Evolutionary conservation across 2,329 filamentous ascomycete genomes (phyloP), one percentile per base, ranked within the genome.

Genomic region (Pezicula neosporulosa): DNA sequence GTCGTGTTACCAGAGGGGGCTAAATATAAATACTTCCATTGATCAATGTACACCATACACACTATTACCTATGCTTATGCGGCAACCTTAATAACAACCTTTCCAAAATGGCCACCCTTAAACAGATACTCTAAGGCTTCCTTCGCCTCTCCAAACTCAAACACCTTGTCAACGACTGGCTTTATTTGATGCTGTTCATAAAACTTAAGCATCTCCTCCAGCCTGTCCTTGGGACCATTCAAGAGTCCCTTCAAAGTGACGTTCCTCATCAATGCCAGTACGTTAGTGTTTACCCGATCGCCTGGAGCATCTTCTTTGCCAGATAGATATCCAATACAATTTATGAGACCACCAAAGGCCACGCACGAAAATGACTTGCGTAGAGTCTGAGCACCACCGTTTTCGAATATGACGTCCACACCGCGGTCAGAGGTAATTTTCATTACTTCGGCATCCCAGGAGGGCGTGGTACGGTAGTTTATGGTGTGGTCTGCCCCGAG

Each of bases 201-300:
- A 43, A 77, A 75, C 30, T 44, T 50, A 36, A 75, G 56, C 76
- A 82, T 80, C 66, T 82, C 79, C 65, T 79, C 75, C 51, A 82
- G 75, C 39, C 72, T 65, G 44, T 76, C 72, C 50, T 74, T 75
- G 0, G 84, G 82, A 0, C 84, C 85, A 63, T 86, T 86, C 27
- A 86, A 60, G 6, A 87, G 77, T 0, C 85, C 74, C 60, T 74
- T 74, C 47, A 77, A 63, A 30, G 75, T 77, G 13, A 74, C 72
- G 54, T 76, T 77, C 52, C 42, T 44, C 42, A 44, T 44, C 42
- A 44, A 44, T 6, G 74, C 75, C 49, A 78, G 68, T 27, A 87
- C 67, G 58, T 86, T 87, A 13, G 83, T 77, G 56, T 85, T 84
- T 7, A 78, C 70, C 42, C 79, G 65, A 63, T 82, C 78, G 0